phyloP scores from a whole-genome alignment of 176 grass and related monocot species.

The Themeda triandra region DNA sequence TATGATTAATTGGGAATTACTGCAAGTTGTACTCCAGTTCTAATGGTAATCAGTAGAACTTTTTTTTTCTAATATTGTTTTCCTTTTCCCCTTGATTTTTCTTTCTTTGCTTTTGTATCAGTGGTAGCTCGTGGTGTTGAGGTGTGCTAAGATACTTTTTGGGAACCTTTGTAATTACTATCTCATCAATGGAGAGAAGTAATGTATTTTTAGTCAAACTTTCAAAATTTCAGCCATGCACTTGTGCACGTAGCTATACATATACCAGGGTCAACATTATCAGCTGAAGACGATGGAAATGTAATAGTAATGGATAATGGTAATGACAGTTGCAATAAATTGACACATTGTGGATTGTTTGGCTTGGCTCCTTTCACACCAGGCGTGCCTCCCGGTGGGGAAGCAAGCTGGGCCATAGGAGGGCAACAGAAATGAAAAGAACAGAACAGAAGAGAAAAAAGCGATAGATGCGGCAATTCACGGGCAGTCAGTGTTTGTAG shows the following conservation, averaged over 20 bases:
- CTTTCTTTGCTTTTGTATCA: not conserved
- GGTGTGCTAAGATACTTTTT: not conserved
- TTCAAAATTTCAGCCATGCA: too few relatives aligned
- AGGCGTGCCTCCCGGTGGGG: constrained; percentile 23
- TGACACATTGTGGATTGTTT: not conserved
- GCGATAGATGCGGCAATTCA: not conserved
- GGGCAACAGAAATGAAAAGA: constrained; percentile 12
- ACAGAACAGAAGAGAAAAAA: not conserved
- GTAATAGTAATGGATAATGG: not conserved
- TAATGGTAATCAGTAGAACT: not conserved
- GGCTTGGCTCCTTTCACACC: constrained; percentile 27
- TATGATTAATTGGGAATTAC: constrained; percentile 20
- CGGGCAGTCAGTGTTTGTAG: not conserved
- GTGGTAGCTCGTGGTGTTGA: not conserved
- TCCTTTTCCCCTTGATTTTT: not conserved
- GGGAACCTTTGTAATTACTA: not conserved
- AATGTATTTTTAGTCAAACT: not conserved
- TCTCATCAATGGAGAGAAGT: not conserved
- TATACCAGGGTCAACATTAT: too few relatives aligned
- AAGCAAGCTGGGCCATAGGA: constrained; percentile 32
- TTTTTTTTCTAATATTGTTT: constrained; percentile 7
- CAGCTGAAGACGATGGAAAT: too few relatives aligned
- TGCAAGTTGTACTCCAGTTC: not conserved
- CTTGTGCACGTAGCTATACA: too few relatives aligned
- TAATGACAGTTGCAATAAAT: not conserved